Base-by-base conservation (phyloP, 345 rosid species). In the Microcos paniculata region DNA sequence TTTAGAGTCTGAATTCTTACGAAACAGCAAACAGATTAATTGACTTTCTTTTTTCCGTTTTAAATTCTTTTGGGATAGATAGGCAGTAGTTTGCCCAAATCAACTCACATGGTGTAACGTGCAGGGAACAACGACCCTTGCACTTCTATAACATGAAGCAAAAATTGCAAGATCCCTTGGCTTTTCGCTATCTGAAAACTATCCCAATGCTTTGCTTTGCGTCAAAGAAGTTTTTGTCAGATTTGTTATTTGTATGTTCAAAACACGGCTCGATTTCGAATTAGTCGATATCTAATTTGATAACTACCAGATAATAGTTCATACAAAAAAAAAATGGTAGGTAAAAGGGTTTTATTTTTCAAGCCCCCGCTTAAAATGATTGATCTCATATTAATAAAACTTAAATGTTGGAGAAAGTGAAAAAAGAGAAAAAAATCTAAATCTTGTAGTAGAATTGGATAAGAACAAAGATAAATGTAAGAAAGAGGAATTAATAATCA, bases 71-170 rank as follows among this genome's bases (percentile, higher is more conserved):
- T 35, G 2, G 5, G 2, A 35, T 35, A 35, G 2, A 35, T 35
- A 35, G 2, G 2, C 5, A 5, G 38, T 35, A 35, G 6, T 1
- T 71, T 21, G 24, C 28, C 65, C 33, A 42, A 6, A 16, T 40
- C n/a, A 56, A 5, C 23, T 40, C 73, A 70, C 61, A 70, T 70
- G 73, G 19, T 51, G 61, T 70, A 70, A 51, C 61, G 73, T 70
- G 61, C 61, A 31, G 46, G 73, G 73, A 51, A 70, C 58, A 28
- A 48, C 2, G 7, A 69, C 40, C 55, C n/a, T n/a, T n/a, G n/a
- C 3, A 24, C 38, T 14, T 45, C 8, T 46, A 4, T 7, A 43
- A 10, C 59, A 55, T 9, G 28, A 21, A 55, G 26, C 59, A 15
- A 62, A n/a, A n/a, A n/a, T n/a, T n/a, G n/a, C n/a, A n/a, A n/a